Conservation (phyloP, 768 basidiomycete species). For the Suillus subluteus region DNA sequence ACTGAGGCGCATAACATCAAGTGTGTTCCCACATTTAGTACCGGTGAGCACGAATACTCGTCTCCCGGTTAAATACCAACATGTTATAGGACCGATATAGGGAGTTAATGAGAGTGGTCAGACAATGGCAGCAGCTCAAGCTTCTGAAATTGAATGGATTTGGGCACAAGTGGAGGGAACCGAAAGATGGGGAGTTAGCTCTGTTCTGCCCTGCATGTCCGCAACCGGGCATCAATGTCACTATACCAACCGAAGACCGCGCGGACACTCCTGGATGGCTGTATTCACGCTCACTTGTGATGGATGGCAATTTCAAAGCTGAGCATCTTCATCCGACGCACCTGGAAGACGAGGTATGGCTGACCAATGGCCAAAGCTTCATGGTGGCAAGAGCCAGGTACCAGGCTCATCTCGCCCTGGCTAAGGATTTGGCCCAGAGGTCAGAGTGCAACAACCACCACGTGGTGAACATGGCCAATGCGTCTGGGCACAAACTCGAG, state of each 20-base stretch:
- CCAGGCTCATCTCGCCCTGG: not conserved
- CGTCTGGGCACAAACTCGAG: constrained; percentile 20
- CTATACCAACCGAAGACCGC: not conserved
- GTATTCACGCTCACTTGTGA: not conserved
- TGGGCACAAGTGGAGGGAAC: not conserved
- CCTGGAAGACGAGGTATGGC: constrained; percentile 17
- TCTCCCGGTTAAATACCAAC: too few species aligned
- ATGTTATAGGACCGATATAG: constrained; percentile 13
- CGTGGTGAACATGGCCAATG: constrained; percentile 21
- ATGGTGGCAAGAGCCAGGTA: not conserved
- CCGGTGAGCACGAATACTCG: not conserved
- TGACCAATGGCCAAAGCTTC: constrained; percentile 14
- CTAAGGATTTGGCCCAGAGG: constrained; percentile 2
- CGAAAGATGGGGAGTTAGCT: not conserved
- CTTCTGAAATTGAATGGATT: constrained; percentile 24
- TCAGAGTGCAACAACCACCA: constrained; percentile 21
- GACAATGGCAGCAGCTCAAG: constrained; percentile 24
- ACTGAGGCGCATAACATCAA: not conserved
- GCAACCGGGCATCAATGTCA: constrained; percentile 2
- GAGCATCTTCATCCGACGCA: constrained; percentile 13
- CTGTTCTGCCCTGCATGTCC: constrained; percentile 13
- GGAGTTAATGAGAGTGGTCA: constrained; percentile 18
- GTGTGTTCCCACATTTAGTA: not conserved
- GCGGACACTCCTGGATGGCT: too few species aligned
- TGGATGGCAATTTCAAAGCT: constrained; percentile 4